These are phyloP conservation scores for Limnanthes douglasii DNA, from an alignment of 345 rosid genomes.

Conservation along the genomic window DNA sequence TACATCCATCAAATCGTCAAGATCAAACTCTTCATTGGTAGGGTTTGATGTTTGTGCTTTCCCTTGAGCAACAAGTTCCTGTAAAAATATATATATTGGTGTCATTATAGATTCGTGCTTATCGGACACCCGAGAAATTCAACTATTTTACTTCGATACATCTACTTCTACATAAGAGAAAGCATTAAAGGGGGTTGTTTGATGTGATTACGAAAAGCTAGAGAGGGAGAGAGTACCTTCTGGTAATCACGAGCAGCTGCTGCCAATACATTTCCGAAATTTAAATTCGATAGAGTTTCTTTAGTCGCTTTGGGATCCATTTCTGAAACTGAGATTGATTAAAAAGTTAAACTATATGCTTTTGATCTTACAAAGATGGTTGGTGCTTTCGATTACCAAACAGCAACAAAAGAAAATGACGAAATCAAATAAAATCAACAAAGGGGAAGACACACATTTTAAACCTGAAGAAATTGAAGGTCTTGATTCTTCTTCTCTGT, in stretches of 20 bases:
- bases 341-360: too few species aligned
- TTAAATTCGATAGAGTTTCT: constrained; percentile 71
- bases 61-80: constrained; percentile 64
- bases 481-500: too few species aligned
- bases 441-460: too few species aligned
- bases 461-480: too few species aligned
- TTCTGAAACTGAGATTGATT: too few species aligned
- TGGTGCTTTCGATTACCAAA: too few species aligned
- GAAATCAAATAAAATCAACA: too few species aligned
- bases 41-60: constrained; percentile 50
- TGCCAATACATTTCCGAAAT: constrained; percentile 87
- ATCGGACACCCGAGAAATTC: too few species aligned
- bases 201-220: constrained; percentile 3
- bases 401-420: too few species aligned
- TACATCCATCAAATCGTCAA: constrained; percentile 95
- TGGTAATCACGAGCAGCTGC: constrained; percentile 97
- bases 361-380: too few species aligned
- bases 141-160: not conserved
- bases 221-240: constrained; percentile 25
- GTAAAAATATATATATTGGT: constrained; percentile 11
- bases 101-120: too few species aligned
- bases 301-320: constrained; percentile 93
- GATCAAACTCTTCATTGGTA: constrained; percentile 56
- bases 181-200: not conserved
- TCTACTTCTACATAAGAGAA: too few species aligned